Percentiles rank a stretch among this genome's conserved stretches.
Conservation (phyloP, 352 stramenopile genomes). For the Phytophthora pinifolia region DNA sequence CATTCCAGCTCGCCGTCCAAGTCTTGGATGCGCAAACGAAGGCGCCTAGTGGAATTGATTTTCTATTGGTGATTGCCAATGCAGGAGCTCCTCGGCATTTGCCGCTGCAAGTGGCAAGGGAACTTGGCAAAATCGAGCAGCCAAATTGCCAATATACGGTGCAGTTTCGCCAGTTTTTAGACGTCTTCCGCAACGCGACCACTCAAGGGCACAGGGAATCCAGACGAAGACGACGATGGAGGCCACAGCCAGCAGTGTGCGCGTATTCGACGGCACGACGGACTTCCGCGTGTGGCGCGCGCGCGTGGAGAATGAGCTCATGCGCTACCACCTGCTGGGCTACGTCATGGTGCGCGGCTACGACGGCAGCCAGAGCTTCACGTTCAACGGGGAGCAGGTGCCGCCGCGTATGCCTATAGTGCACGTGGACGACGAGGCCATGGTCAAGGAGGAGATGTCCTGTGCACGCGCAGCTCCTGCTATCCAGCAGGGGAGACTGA, state of each 20-base stretch:
- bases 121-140: too few species aligned
- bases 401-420: conserved; percentile 31
- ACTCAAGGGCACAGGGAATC: neutral
- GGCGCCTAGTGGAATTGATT: too few species aligned
- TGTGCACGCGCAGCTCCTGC: neutral
- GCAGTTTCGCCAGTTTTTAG: too few species aligned
- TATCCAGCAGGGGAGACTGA: conserved; percentile 22
- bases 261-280: conserved; percentile 44
- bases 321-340: conserved; percentile 50
- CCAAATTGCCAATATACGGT: too few species aligned
- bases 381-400: conserved; percentile 45
- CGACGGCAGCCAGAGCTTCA: conserved; percentile 46
- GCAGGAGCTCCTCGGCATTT: too few species aligned
- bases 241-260: conserved; percentile 13
- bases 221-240: conserved; percentile 16
- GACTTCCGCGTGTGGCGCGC: conserved; percentile 50
- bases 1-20: too few species aligned
- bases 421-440: conserved; percentile 18
- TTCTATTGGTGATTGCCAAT: too few species aligned
- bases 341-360: conserved; percentile 50
- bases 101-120: too few species aligned
- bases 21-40: too few species aligned
- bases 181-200: neutral
- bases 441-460: conserved; percentile 28
- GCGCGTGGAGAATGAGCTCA: conserved; percentile 50